Evolutionary conservation across 2,329 filamentous ascomycete genomes (phyloP).

Genomic region (Alternaria arbusti): DNA sequence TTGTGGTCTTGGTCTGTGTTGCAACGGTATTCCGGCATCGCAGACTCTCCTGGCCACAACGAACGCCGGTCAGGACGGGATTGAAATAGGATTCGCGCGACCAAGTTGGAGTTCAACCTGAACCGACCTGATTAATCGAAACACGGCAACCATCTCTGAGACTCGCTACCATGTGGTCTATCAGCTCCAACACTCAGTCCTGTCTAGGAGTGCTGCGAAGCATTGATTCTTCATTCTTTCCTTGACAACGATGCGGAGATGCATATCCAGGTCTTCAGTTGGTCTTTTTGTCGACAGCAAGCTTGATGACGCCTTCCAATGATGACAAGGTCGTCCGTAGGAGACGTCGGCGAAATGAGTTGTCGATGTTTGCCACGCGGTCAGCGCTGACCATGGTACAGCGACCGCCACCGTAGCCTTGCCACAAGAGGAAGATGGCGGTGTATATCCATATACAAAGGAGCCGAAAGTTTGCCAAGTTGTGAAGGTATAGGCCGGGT

Average conservation of each 20-base stretch:
- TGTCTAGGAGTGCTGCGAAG: background rate
- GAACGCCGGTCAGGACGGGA: background rate
- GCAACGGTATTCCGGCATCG: background rate
- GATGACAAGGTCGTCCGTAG: background rate
- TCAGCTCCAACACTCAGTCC: background rate
- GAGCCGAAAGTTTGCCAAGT: background rate
- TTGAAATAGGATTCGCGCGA: background rate
- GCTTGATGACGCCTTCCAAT: background rate
- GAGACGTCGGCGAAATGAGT: background rate
- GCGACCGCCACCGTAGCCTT: background rate
- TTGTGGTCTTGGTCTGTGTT: background rate
- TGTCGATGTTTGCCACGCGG: background rate
- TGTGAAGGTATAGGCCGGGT: background rate
- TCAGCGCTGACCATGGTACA: background rate
- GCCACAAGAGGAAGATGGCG: background rate
- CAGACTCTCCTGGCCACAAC: background rate
- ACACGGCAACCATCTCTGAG: background rate
- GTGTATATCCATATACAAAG: background rate
- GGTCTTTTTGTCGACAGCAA: background rate
- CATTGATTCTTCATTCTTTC: background rate
- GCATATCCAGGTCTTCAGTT: background rate
- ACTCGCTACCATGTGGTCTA: background rate
- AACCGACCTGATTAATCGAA: background rate
- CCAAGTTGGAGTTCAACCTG: background rate
- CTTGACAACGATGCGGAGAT: background rate